Base-by-base conservation (phyloP, 352 stramenopile genomes). In the Phytophthora syringae region DNA sequence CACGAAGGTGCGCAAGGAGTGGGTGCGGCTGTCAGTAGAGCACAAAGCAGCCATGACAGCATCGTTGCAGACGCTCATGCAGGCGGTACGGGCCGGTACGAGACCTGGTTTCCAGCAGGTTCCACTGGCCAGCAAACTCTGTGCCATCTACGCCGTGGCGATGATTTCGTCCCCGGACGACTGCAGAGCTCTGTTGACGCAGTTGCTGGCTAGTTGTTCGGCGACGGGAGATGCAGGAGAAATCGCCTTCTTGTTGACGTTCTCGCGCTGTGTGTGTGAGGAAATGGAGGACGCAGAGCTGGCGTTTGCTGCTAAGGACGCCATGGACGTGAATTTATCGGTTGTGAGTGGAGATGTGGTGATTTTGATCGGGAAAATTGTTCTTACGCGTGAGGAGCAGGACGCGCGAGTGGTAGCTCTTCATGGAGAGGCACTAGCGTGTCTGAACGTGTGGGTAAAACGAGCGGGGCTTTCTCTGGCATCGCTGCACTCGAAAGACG, bases 1-100 rank as follows among this genome's bases (percentile, higher is more conserved):
- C 60, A 71, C 76, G 16, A 92, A 92, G 59, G 74, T 88, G 34
- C 81, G 81, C 15, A 86, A 82, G 61, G 79, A 90, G 48, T 92
- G 84, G 84, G 61, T 77, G 28, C 76, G 74, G 39, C 54, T 89
- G 24, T 40, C 79, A 6, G 47, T 51, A 32, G 72, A 77, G 28
- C 66, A 72, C 15, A 80, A 77, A 25, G 37, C 57, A 6, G 73
- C 58, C 40, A 72, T 89, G 58, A 71, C 60, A n/a, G 32, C 18
- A 12, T 77, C 76, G 9, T 32, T 92, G 7, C 60, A 77, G 22
- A 64, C 43, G 21, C 43, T 88, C 6, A 71, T 89, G 32, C 56
- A 79, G 16, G 65, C 71, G n/a, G 15, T 74, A 7, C 43, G 39
- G 58, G n/a, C 67, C 74, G 66, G 70, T 15, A 36, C 64, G 39